Percentiles rank a stretch among this genome's conserved stretches.
Evolutionary conservation across 495 filamentous ascomycete species (phyloP).

Genomic region (Lepraria neglecta): DNA sequence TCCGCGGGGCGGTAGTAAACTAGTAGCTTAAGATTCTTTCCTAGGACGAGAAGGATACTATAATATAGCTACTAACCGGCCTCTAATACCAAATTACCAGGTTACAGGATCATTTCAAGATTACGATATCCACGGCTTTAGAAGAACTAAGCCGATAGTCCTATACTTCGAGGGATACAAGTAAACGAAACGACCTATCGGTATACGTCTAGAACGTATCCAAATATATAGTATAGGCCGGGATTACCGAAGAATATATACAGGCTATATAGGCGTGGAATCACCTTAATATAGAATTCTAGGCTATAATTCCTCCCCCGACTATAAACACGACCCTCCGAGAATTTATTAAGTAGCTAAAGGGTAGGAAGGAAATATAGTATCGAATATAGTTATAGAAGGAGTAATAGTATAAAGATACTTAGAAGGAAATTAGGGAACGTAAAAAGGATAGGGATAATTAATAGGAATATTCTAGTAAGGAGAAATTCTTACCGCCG

Average conservation of each 20-base stretch:
- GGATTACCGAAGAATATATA: not conserved
- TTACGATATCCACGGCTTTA: not conserved
- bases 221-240: not conserved
- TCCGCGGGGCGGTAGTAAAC: not conserved
- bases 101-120: not conserved
- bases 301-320: not conserved
- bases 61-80: not conserved
- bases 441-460: not conserved
- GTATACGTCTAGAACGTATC: not conserved
- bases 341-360: not conserved
- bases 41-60: not conserved
- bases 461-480: not conserved
- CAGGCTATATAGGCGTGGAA: not conserved
- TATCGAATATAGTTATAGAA: not conserved
- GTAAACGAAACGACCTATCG: not conserved
- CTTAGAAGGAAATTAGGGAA: not conserved
- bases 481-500: no score
- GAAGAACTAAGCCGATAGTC: not conserved
- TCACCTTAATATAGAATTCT: not conserved
- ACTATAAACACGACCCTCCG: not conserved
- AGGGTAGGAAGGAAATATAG: not conserved
- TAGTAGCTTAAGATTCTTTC: not conserved
- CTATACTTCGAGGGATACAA: not conserved
- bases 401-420: not conserved
- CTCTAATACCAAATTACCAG: not conserved